Conservation (phyloP, 208 protist genomes). For the Trypanosoma vivax region DNA sequence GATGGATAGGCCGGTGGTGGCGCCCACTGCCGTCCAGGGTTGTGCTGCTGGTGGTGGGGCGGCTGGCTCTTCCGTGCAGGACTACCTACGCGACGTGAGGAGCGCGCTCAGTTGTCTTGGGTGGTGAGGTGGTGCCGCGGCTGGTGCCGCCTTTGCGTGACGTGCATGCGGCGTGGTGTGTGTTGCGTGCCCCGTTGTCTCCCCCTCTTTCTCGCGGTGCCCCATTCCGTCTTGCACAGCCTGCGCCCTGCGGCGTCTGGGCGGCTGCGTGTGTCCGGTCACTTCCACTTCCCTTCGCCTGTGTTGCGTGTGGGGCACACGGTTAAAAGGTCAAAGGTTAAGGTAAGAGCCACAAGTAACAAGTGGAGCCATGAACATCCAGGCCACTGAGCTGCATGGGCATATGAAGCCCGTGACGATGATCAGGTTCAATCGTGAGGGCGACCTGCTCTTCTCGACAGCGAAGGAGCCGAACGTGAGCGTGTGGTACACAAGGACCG, state of each 20-base stretch:
- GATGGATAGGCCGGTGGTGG: constrained; percentile 11
- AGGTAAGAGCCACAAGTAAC: constrained; percentile 3
- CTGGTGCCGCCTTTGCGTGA: neutral
- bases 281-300: neutral
- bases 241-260: no score
- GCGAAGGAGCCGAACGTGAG: constrained; percentile 89
- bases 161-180: neutral
- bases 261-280: no score
- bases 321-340: constrained; percentile 1
- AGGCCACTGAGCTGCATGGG: constrained; percentile 75
- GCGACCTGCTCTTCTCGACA: constrained; percentile 96
- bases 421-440: constrained; percentile 97
- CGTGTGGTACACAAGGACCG: constrained; percentile 93
- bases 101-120: constrained; percentile 10
- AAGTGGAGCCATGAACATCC: constrained; percentile 31
- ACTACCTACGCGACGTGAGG: constrained; percentile 21
- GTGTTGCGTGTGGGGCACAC: neutral
- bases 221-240: no score
- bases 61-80: neutral
- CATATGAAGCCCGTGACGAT: constrained; percentile 89
- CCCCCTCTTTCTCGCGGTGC: no score
- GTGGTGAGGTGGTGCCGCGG: constrained; percentile 13
- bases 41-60: neutral
- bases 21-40: neutral
- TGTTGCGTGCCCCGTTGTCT: neutral